These are phyloP conservation scores for Cladosporium sp. DNA, from an alignment of 2,329 filamentous ascomycete species.

Conservation along the genomic window DNA sequence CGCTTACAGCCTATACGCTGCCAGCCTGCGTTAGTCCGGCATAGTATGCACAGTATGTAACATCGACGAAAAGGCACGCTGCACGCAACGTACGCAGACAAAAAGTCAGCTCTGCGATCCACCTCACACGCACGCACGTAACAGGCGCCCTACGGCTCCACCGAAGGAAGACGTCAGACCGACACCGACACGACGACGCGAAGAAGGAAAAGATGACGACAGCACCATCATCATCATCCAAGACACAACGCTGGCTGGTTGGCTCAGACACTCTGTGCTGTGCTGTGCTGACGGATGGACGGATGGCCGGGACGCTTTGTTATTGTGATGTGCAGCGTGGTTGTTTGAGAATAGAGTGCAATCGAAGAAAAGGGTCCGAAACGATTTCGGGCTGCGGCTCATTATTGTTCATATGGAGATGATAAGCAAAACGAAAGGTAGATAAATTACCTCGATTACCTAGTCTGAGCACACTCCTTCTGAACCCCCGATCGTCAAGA, in stretches of 20 bases:
- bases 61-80: neutral
- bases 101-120: neutral
- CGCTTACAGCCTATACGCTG: neutral
- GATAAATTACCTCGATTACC: too few relatives aligned
- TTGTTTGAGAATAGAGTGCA: constrained; percentile 1
- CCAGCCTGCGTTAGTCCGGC: neutral
- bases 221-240: neutral
- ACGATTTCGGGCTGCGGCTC: neutral
- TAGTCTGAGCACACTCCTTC: too few relatives aligned
- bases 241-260: neutral
- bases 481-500: too few relatives aligned
- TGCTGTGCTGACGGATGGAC: neutral
- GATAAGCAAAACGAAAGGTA: neutral
- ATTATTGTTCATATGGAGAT: neutral
- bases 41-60: neutral
- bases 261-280: too few relatives aligned
- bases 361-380: neutral
- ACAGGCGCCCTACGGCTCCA: neutral
- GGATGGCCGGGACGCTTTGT: neutral
- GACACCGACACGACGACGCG: neutral
- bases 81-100: neutral
- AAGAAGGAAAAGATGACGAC: neutral
- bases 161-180: neutral
- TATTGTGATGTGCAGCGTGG: constrained; percentile 6
- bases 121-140: neutral